Conservation (phyloP, 2,329 filamentous ascomycete genomes). For the Colletotrichum liriopes region DNA sequence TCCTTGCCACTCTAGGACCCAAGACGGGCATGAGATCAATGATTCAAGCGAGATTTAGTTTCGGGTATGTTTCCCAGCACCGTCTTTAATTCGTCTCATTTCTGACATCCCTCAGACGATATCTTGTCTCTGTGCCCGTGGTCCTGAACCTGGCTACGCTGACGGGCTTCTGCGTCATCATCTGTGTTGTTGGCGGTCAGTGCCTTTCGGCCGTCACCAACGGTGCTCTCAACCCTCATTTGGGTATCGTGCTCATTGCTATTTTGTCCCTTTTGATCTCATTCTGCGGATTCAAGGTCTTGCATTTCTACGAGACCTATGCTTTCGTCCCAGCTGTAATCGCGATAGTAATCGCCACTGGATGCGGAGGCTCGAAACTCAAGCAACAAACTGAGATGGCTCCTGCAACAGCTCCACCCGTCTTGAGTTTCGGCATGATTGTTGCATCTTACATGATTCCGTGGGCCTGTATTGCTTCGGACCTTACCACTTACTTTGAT, state of each 20-base stretch:
- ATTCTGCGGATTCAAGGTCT: conserved; percentile 72
- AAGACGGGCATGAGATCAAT: conserved; percentile 77
- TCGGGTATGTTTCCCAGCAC: conserved; percentile 60
- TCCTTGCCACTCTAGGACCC: conserved; percentile 71
- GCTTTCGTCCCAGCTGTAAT: conserved; percentile 71
- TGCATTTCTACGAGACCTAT: conserved; percentile 73
- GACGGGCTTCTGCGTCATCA: conserved; percentile 75
- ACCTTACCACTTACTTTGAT: conserved; percentile 74
- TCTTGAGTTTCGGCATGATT: conserved; percentile 72
- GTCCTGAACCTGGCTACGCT: conserved; percentile 75
- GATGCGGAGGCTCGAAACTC: conserved; percentile 67
- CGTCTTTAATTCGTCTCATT: background rate
- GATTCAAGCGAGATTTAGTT: conserved; percentile 75
- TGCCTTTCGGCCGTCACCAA: conserved; percentile 69
- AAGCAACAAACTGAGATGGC: conserved; percentile 59
- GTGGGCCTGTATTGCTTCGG: conserved; percentile 71
- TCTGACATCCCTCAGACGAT: conserved; percentile 57
- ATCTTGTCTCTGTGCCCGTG: conserved; percentile 72
- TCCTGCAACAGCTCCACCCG: conserved; percentile 58
- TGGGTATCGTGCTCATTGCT: conserved; percentile 74
- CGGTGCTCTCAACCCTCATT: conserved; percentile 64
- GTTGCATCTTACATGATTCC: conserved; percentile 76
- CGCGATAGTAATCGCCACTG: conserved; percentile 68
- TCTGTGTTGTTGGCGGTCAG: conserved; percentile 73
- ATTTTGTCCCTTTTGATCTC: conserved; percentile 72